Base-by-base conservation (phyloP, 371 early-diverging fungal genomes). In the Syncephalastrum contaminatum region DNA sequence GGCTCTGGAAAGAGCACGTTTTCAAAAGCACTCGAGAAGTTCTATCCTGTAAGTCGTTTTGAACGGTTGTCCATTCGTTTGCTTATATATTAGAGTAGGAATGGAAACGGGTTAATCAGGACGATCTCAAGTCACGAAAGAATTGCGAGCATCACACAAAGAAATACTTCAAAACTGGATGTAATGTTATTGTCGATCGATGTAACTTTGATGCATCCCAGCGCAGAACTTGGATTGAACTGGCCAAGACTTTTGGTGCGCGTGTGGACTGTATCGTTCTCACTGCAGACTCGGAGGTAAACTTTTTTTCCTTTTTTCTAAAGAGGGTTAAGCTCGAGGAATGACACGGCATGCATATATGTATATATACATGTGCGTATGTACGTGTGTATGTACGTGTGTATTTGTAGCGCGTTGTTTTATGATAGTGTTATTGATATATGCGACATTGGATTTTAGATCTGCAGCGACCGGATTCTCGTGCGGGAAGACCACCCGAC, bases 151-250 rank as follows among this genome's bases (percentile, higher is more conserved):
- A 53, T 25, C 54, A 56, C 43, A 60, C 64, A 3, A 48, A 58
- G 57, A 48, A 70, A 46, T 66, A 61, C 64, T 30, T 80, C 36
- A 50, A 75, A 61, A 50, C 83, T 54, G 63, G 75, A 19, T 75
- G 76, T 49, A 87, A 81, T 55, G 88, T 89, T 12, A 73, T 91
- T 56, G 69, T 91, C 15, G 91, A 91, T 65, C 83, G 89, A 19
- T 85, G 87, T 69, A 91, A 91, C 70, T 91, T 89, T 80, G 86
- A 91, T 59, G 72, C 72, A 39, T 65, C 72, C 48, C 89, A 91
- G 66, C 79, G 91, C 58, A 82, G 78, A 60, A 81, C 82, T 36
- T 91, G 89, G 89, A 64, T 88, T 22, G 75, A 76, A 18, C 63
- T 89, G 45, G 91, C 89, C 19, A 57, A 71, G 24, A 69, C 83